A percentile compares a stretch with the other conserved stretches of the same genome.
Evolutionary conservation across 306 rosid species (phyloP).

Genomic region (Canavalia gladiata): DNA sequence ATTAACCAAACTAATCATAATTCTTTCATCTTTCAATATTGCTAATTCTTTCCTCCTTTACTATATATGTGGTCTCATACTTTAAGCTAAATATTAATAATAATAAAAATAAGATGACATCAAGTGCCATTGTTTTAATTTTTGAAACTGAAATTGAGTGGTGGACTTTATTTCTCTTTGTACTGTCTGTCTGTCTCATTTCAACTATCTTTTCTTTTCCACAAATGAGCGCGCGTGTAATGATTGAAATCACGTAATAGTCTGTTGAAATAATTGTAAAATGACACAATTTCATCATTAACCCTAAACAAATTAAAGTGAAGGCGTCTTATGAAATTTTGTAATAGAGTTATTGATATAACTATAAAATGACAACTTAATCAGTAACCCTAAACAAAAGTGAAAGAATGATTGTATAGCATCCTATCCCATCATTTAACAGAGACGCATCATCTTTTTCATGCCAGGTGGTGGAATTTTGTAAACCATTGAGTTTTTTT

Average conservation of each 20-base stretch:
- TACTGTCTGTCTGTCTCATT: background rate
- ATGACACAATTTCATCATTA: no score
- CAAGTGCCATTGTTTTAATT: background rate
- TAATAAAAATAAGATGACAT: background rate
- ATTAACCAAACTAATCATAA: no score
- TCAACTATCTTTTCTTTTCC: background rate
- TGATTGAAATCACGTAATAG: no score
- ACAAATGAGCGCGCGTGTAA: background rate
- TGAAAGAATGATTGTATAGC: background rate
- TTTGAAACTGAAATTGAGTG: background rate
- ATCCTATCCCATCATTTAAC: background rate
- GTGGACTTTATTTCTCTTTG: background rate
- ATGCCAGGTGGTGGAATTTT: background rate
- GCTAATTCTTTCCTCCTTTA: no score
- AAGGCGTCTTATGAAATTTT: background rate
- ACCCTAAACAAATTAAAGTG: no score
- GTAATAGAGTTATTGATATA: background rate
- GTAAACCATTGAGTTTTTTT: background rate
- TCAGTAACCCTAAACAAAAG: background rate
- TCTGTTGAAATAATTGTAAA: no score
- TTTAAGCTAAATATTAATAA: no score
- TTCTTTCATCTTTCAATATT: no score
- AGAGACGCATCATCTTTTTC: background rate
- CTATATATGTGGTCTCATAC: no score
- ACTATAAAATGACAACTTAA: slow-evolving; percentile 8